Base-by-base conservation (phyloP, 257 asterid species). In the Vinca minor region DNA sequence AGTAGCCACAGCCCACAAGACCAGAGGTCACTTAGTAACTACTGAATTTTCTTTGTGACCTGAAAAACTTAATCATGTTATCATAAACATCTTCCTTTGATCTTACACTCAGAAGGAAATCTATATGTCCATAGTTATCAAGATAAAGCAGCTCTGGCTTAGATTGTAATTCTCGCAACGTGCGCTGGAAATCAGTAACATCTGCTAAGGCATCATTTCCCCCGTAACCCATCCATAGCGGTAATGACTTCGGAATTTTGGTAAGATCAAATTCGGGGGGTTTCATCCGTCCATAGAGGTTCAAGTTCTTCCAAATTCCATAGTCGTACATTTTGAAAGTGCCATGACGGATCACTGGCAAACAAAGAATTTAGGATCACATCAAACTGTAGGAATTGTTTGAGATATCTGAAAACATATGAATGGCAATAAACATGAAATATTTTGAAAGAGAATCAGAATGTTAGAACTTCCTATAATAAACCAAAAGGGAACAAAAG, bases 201-300 rank as follows among this genome's bases (percentile, higher is more conserved):
- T 89, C 98, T 59, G 98, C 93, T 58, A 92, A 69, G 36, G 86
- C 97, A 54, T 92, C 98, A 5, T 78, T 84, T 67, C 95, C 96
- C 14, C 98, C 98, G 28, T 87, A 89, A 18, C 87, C 96, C 91
- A 87, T 85, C 98, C 98, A 92, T 21, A 92, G 68, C 18, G 98
- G 95, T 77, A 87, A 66, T 11, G 95, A 71, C 57, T 78, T 79
- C 23, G 98, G 97, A 35, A 89, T 89, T 46, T 73, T 64, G 76
- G 85, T 67, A 55, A 92, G 79, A 63, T 89, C 91, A 63, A 92
- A 92, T 7, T 32, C 54, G 10, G 98, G 98, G 65, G 97, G 98
- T 69, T 74, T 73, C 72, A 55, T 28, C 62, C 74, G 87, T 63
- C 87, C 83, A 74, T 92, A 92, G 59, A 65, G 75, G 75, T 32